Evolutionary conservation across 257 asterid species (phyloP).

Genomic region (Solanum paucissectum): DNA sequence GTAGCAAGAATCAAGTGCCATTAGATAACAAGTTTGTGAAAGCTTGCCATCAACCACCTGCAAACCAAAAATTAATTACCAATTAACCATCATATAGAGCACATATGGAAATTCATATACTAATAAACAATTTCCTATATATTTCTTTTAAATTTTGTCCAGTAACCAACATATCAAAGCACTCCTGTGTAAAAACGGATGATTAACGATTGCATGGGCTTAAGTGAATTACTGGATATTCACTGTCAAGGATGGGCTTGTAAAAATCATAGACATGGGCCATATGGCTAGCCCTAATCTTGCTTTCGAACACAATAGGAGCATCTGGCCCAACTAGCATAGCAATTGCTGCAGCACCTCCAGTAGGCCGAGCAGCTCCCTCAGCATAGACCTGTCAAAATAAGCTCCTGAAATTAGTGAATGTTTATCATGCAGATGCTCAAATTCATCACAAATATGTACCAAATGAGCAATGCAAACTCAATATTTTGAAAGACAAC

Average conservation of each 20-base stretch:
- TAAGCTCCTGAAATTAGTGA: neutral
- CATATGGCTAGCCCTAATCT: conserved; percentile 93
- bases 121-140: neutral
- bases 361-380: conserved; percentile 99
- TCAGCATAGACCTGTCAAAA: conserved; percentile 87
- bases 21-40: conserved; percentile 96
- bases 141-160: neutral
- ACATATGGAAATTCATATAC: neutral
- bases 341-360: conserved; percentile 98
- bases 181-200: neutral
- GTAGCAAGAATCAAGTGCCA: conserved; percentile 98
- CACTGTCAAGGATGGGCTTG: conserved; percentile 99
- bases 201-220: neutral
- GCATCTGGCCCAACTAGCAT: conserved; percentile 96
- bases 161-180: neutral
- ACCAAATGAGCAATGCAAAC: neutral
- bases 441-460: neutral
- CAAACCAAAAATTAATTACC: neutral
- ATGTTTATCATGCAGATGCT: neutral
- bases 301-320: conserved; percentile 93
- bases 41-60: conserved; percentile 99
- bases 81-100: neutral
- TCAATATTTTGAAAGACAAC: neutral
- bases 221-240: conserved; percentile 73
- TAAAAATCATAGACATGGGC: conserved; percentile 93